Percentiles rank a stretch among this genome's conserved stretches.
These are phyloP conservation scores for Casuarina glauca DNA, from an alignment of 306 rosid genomes.

Conservation along the genomic window DNA sequence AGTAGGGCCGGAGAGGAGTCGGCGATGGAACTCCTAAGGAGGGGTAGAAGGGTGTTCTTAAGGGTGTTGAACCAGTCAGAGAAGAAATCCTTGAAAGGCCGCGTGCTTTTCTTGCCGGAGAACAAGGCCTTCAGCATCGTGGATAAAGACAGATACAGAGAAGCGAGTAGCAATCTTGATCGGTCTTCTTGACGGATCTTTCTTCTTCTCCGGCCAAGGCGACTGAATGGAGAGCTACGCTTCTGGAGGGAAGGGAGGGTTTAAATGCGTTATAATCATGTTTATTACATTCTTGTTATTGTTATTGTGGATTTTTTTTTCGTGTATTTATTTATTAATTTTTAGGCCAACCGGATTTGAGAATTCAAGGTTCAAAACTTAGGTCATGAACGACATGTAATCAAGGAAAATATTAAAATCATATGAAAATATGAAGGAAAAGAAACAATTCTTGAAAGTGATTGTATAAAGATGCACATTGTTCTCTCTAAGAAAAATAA, in stretches of 20 bases:
- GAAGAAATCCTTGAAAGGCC: constrained; percentile 42
- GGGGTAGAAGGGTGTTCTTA: constrained; percentile 40
- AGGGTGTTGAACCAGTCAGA: constrained; percentile 36
- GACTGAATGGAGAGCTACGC: background rate
- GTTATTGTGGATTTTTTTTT: no score
- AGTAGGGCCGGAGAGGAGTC: constrained; percentile 33
- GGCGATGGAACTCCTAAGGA: constrained; percentile 33
- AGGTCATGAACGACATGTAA: no score
- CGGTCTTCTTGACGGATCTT: constrained; percentile 7
- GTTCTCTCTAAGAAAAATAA: no score
- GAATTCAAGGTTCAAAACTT: no score
- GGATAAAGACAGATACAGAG: background rate
- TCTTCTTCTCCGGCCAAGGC: background rate
- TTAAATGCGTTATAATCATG: background rate
- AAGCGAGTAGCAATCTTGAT: background rate
- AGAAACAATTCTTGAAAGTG: no score
- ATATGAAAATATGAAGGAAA: no score
- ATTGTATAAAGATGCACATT: no score
- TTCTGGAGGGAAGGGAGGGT: background rate
- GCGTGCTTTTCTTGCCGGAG: constrained; percentile 26
- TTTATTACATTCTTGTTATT: no score
- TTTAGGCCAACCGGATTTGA: no score
- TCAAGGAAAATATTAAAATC: no score
- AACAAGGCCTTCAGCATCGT: constrained; percentile 20
- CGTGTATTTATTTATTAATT: no score